Percentiles rank a stretch among this genome's conserved stretches.
Evolutionary conservation across 164 flowering plant genomes (phyloP).

Genomic region (Macadamia tetraphylla): DNA sequence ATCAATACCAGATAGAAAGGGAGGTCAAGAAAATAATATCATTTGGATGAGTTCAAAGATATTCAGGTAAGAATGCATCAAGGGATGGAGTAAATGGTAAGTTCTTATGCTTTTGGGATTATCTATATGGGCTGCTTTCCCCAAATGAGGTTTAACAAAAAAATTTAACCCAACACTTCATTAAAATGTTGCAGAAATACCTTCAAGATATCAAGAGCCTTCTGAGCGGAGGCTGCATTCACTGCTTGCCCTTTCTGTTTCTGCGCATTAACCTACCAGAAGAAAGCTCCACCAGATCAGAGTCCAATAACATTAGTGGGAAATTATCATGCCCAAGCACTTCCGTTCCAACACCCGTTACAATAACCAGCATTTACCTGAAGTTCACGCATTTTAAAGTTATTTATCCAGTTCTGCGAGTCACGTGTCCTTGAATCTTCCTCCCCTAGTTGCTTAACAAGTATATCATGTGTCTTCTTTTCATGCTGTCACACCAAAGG

Average conservation of each 20-base stretch:
- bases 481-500: conserved; percentile 60
- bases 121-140: too few species aligned
- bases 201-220: conserved; percentile 79
- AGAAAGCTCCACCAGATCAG: conserved; percentile 1
- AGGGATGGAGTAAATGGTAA: too few species aligned
- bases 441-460: conserved; percentile 94
- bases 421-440: conserved; percentile 93
- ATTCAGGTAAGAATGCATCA: too few species aligned
- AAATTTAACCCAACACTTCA: too few species aligned
- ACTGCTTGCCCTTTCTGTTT: conserved; percentile 85
- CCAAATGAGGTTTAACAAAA: too few species aligned
- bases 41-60: too few species aligned
- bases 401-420: conserved; percentile 93
- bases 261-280: conserved; percentile 66
- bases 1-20: background rate
- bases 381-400: conserved; percentile 86
- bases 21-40: too few species aligned
- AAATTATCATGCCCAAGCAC: background rate
- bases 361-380: conserved; percentile 44
- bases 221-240: conserved; percentile 67
- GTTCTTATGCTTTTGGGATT: too few species aligned
- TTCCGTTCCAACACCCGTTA: background rate
- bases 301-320: background rate
- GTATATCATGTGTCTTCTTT: conserved; percentile 91
- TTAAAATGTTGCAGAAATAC: conserved; percentile 25